Evolutionary conservation across 2,329 filamentous ascomycete species (phyloP), one percentile per base, ranked within the genome.

Genomic region (Polytolypa hystricis): DNA sequence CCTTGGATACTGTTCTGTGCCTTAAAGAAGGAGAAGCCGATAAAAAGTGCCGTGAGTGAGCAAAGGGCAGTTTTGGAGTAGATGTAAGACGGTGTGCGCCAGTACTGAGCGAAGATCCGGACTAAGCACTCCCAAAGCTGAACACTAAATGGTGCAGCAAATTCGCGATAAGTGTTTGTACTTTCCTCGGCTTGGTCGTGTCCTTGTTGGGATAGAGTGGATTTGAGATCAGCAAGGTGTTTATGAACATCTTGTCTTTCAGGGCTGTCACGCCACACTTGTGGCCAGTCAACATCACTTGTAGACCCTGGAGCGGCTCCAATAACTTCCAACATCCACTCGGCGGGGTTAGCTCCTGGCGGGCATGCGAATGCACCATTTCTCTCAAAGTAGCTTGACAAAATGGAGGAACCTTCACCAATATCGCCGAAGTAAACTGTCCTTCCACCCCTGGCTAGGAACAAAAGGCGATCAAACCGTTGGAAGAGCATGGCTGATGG

Each of bases 401-500:
- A 55, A 0, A 62, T 74, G 2, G 61, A 59, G 0, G 75, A 78
- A 42, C 76, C 69, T 0, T 70, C 50, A 0, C 79, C 79, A 23
- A 81, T 74, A 4, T 79, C 66, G 9, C 78, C 79, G 53, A 81
- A 81, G 49, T 82, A 82, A 1, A 81, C 74, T 0, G 76, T 81
- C 51, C 67, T 74, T 1, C 78, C 78, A 26, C 78, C 78, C 37
- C 64, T 69, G 5, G 74, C 74, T 2, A 82, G 65, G 56, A 82
- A 77, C 0, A 81, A 60, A 2, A 81, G 58, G 2, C 70, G 68
- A 41, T 81, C 77, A 35, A 81, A 95, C 40, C 84, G 80, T 57
- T 94, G 84, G 68, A 95, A 94, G 37, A 95, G 71, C 73, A 93
- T 86, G 18, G 86, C 86, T 7, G 84, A 93, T 12, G 89, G 89